Percentiles rank a stretch among this genome's conserved stretches.
Evolutionary conservation across 768 basidiomycete species (phyloP).

Genomic region (Daedalea quercina): DNA sequence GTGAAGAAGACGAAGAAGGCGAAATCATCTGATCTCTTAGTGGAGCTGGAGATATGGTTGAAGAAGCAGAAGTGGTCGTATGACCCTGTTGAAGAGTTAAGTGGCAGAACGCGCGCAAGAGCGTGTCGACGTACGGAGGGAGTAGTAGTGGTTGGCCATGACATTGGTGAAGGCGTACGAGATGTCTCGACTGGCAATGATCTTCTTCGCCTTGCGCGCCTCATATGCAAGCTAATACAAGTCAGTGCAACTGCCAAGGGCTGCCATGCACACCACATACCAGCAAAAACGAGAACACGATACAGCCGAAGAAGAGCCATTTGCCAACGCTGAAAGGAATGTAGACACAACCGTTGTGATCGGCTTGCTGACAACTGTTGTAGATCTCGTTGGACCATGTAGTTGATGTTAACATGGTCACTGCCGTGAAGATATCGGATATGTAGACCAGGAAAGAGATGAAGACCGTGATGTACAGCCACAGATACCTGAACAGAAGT

Average conservation of each 20-base stretch:
- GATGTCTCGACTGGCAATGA: slow-evolving; percentile 93
- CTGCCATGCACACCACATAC: slow-evolving; percentile 38
- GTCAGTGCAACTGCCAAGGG: background rate
- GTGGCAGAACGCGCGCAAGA: slow-evolving; percentile 1
- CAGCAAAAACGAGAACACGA: slow-evolving; percentile 95
- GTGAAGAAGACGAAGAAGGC: slow-evolving; percentile 99
- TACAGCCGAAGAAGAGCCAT: slow-evolving; percentile 97
- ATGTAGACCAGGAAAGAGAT: slow-evolving; percentile 96
- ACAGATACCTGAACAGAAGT: slow-evolving; percentile 62
- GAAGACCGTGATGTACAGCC: slow-evolving; percentile 88
- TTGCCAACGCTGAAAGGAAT: slow-evolving; percentile 86
- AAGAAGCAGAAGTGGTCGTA: slow-evolving; percentile 99
- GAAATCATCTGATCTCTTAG: slow-evolving; percentile 94
- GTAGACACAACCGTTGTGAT: slow-evolving; percentile 62
- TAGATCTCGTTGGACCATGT: slow-evolving; percentile 93
- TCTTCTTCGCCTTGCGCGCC: slow-evolving; percentile 84
- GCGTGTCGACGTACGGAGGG: slow-evolving; percentile 58
- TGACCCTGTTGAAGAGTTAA: slow-evolving; percentile 46
- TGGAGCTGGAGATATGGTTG: slow-evolving; percentile 91
- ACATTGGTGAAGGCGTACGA: slow-evolving; percentile 98
- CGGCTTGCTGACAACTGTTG: slow-evolving; percentile 53
- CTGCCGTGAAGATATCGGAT: slow-evolving; percentile 95
- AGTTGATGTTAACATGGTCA: slow-evolving; percentile 90
- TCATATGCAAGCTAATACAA: slow-evolving; percentile 77
- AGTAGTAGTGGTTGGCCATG: slow-evolving; percentile 96